Percentiles rank a stretch among this genome's conserved stretches.
phyloP scores from a whole-genome alignment of 495 filamentous ascomycete genomes.

The Penicillium samsonianum region DNA sequence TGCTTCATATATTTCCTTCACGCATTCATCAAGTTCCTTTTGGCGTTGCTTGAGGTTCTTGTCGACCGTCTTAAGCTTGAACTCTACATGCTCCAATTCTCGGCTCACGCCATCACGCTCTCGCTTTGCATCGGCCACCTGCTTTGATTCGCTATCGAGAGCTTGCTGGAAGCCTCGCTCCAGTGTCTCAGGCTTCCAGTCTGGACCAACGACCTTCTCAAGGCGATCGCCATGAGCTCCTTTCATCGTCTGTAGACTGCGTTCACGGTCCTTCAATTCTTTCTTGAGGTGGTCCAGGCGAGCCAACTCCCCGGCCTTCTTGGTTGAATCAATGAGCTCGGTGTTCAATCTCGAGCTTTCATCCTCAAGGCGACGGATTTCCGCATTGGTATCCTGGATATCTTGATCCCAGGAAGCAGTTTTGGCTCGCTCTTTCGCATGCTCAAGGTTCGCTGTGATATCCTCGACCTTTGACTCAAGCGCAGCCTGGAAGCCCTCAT shows the following conservation, averaged over 20 bases:
- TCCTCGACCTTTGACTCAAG: slow-evolving; percentile 74
- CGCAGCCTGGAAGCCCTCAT: slow-evolving; percentile 77
- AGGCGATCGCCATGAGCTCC: slow-evolving; percentile 72
- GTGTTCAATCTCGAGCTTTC: slow-evolving; percentile 65
- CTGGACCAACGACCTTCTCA: slow-evolving; percentile 55
- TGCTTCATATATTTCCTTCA: slow-evolving; percentile 48
- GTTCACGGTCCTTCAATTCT: slow-evolving; percentile 68
- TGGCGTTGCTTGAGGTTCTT: slow-evolving; percentile 63
- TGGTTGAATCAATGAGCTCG: slow-evolving; percentile 78
- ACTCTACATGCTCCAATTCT: slow-evolving; percentile 76
- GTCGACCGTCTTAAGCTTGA: slow-evolving; percentile 65
- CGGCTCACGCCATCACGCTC: slow-evolving; percentile 67
- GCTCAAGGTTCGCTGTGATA: slow-evolving; percentile 59
- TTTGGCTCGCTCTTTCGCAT: slow-evolving; percentile 61
- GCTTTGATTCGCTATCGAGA: slow-evolving; percentile 54
- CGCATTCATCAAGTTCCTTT: slow-evolving; percentile 62
- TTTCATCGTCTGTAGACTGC: slow-evolving; percentile 72
- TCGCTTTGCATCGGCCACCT: slow-evolving; percentile 61
- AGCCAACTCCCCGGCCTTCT: slow-evolving; percentile 75
- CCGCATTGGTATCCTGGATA: slow-evolving; percentile 59
- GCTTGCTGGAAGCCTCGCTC: slow-evolving; percentile 71
- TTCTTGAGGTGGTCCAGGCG: slow-evolving; percentile 76
- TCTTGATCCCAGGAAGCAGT: slow-evolving; percentile 66
- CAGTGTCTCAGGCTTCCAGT: slow-evolving; percentile 69
- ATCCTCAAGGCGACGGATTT: slow-evolving; percentile 67